These are phyloP conservation scores for Bothia castanella DNA, from an alignment of 1,284 basidiomycete species.

Conservation along the genomic window DNA sequence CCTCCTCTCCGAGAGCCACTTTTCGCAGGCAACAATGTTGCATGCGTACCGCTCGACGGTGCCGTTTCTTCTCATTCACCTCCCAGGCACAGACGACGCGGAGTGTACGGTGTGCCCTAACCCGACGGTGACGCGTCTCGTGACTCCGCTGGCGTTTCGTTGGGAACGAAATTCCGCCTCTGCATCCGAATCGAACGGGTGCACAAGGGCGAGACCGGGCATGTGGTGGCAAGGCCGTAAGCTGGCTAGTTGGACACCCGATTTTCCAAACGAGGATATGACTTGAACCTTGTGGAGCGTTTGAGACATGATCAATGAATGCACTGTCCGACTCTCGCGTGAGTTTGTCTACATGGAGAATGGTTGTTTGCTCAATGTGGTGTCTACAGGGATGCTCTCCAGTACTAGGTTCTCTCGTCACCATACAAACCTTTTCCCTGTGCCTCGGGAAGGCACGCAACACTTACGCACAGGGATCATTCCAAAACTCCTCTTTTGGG, in stretches of 20 bases:
- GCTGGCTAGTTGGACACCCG: constrained; percentile 22
- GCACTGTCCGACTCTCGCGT: no score
- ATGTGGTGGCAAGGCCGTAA: constrained; percentile 42
- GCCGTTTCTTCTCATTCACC: constrained; percentile 73
- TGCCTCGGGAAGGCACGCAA: no score
- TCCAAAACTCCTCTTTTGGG: no score
- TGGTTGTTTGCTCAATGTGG: no score
- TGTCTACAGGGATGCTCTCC: no score
- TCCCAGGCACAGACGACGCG: constrained; percentile 43
- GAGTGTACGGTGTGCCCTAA: constrained; percentile 21
- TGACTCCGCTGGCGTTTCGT: constrained; percentile 42
- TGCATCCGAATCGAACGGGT: neutral
- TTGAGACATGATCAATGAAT: no score
- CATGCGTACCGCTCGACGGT: constrained; percentile 67
- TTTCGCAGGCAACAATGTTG: constrained; percentile 63
- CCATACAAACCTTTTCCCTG: no score
- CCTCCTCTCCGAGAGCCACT: constrained; percentile 73
- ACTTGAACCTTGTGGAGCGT: neutral
- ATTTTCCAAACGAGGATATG: constrained; percentile 2
- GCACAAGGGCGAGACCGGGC: constrained; percentile 43
- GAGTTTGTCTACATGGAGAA: no score
- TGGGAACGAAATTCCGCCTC: constrained; percentile 50
- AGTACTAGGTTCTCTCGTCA: no score
- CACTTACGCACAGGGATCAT: no score
- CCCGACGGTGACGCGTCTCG: constrained; percentile 20